Evolutionary conservation across 2,329 filamentous ascomycete genomes (phyloP).

Genomic region (Alternaria arborescens): DNA sequence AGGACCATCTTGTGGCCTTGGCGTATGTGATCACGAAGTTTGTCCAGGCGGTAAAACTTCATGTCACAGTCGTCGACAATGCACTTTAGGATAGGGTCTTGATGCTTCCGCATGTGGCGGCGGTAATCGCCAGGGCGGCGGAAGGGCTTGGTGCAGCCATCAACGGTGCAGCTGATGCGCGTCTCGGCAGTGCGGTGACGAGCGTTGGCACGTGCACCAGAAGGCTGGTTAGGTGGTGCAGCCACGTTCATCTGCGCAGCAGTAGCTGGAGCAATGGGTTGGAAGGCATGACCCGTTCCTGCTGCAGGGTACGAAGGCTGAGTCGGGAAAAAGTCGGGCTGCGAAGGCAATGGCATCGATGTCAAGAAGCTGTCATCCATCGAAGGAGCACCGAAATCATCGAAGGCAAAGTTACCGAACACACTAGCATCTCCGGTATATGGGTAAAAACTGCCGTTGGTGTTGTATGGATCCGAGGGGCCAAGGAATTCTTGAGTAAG

Average conservation of each 20-base stretch:
- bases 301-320: not conserved
- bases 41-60: conserved; percentile 16
- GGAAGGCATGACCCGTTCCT: not conserved
- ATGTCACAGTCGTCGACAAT: not conserved
- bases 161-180: not conserved
- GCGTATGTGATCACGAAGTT: conserved; percentile 4
- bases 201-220: not conserved
- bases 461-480: not conserved
- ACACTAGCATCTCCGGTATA: not conserved
- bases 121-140: conserved; percentile 4
- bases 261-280: not conserved
- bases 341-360: not conserved
- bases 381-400: not conserved
- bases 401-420: too few relatives aligned
- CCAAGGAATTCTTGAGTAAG: not conserved
- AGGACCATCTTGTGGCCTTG: not conserved
- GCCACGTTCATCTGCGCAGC: not conserved
- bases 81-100: not conserved
- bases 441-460: not conserved
- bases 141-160: conserved; percentile 2
- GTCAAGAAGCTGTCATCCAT: not conserved
- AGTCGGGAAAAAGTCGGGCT: not conserved
- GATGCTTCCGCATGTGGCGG: not conserved
- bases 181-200: not conserved
- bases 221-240: not conserved